Percentiles rank a stretch among this genome's conserved stretches.
phyloP scores from a whole-genome alignment of 129 eudicot genomes.

The Centella asiatica region DNA sequence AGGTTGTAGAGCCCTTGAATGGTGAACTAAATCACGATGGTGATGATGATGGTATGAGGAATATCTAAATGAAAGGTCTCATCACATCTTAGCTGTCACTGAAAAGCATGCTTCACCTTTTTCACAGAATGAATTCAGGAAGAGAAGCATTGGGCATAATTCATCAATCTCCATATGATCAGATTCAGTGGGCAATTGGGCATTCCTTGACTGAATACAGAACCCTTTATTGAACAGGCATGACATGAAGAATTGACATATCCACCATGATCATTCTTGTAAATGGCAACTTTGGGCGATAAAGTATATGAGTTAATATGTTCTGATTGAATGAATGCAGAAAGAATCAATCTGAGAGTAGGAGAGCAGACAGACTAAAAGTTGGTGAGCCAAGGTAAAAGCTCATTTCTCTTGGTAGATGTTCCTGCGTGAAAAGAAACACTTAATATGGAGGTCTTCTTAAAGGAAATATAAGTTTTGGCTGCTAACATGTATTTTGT shows the following conservation, averaged over 20 bases:
- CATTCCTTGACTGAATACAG: slow-evolving; percentile 40
- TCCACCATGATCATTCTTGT: slow-evolving; percentile 63
- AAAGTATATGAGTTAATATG: slow-evolving; percentile 39
- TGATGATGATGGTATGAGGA: slow-evolving; percentile 26
- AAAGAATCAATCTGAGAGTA: slow-evolving; percentile 53
- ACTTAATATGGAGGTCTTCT: slow-evolving; percentile 53
- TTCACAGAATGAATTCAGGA: slow-evolving; percentile 71
- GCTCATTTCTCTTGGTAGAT: slow-evolving; percentile 63
- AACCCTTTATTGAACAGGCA: slow-evolving; percentile 49
- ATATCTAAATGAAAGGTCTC: slow-evolving; percentile 54
- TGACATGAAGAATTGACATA: slow-evolving; percentile 63
- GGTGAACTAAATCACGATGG: slow-evolving; percentile 56
- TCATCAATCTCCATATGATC: slow-evolving; percentile 28
- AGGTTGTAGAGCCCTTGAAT: slow-evolving; percentile 69
- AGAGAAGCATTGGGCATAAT: slow-evolving; percentile 47
- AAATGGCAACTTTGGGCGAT: slow-evolving; percentile 52
- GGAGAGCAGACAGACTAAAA: slow-evolving; percentile 55
- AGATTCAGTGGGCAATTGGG: slow-evolving; percentile 31
- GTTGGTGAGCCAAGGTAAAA: slow-evolving; percentile 61
- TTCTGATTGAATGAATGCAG: slow-evolving; percentile 52
- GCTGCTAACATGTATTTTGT: slow-evolving; percentile 18
- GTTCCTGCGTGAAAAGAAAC: slow-evolving; percentile 99
- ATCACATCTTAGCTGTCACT: slow-evolving; percentile 45
- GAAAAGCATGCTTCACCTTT: slow-evolving; percentile 83
- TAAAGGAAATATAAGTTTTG: slow-evolving; percentile 21